Evolutionary conservation across 2,329 filamentous ascomycete species (phyloP).

Genomic region (Colletotrichum brevisporum): DNA sequence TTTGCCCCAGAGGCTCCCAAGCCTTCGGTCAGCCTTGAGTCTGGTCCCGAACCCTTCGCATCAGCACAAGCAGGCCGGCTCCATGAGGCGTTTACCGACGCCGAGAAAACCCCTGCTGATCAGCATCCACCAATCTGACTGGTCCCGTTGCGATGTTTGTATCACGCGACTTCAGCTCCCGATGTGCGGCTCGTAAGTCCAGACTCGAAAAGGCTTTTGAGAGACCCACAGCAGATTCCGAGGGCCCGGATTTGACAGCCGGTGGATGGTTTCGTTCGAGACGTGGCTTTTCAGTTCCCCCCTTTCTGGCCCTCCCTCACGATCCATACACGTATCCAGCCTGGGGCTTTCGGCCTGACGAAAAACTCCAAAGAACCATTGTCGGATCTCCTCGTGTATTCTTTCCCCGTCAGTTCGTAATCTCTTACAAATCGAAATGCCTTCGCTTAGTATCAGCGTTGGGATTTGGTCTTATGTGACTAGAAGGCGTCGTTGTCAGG

Average conservation of each 20-base stretch:
- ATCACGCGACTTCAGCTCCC: conserved; percentile 5
- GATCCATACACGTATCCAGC: too few species aligned
- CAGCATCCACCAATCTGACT: not conserved
- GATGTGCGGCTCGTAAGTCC: not conserved
- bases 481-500: not conserved
- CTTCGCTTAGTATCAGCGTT: too few species aligned
- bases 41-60: not conserved
- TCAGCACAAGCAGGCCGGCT: not conserved
- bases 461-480: too few species aligned
- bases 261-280: not conserved
- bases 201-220: conserved; percentile 7
- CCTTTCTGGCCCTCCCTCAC: not conserved
- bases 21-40: conserved; percentile 19
- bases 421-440: not conserved
- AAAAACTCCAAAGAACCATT: conserved; percentile 9
- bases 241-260: conserved; percentile 15
- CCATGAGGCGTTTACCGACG: not conserved
- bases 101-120: not conserved
- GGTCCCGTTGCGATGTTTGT: conserved; percentile 9
- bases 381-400: conserved; percentile 10
- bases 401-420: not conserved
- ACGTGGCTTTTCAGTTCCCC: not conserved
- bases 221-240: conserved; percentile 2
- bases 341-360: not conserved
- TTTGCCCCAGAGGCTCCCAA: conserved; percentile 4